Evolutionary conservation across 2,329 filamentous ascomycete species (phyloP).

Genomic region (Cryphonectria japonica): DNA sequence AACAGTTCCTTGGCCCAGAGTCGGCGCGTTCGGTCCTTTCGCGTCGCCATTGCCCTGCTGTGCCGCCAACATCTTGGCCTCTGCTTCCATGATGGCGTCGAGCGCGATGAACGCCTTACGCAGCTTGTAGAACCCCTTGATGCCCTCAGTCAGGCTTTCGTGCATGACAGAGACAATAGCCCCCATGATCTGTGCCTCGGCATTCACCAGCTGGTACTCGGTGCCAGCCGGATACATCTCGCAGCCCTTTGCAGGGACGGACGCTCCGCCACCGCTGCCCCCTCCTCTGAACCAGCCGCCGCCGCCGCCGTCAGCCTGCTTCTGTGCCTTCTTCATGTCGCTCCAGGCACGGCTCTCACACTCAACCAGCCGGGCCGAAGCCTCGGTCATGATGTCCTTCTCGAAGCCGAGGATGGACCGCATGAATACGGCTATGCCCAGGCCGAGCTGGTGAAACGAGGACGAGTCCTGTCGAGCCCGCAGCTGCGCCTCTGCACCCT

Average conservation of each 20-base stretch:
- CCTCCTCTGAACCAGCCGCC: conserved; percentile 35
- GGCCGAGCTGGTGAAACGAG: conserved; percentile 85
- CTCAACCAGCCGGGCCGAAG: conserved; percentile 70
- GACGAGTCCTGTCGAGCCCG: conserved; percentile 74
- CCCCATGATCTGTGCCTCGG: conserved; percentile 85
- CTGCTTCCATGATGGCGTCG: conserved; percentile 76
- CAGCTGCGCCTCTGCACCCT: conserved; percentile 76
- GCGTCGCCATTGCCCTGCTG: conserved; percentile 22
- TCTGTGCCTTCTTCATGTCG: conserved; percentile 76
- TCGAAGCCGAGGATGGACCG: conserved; percentile 87
- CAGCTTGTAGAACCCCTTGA: conserved; percentile 91
- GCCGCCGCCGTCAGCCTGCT: conserved; percentile 50
- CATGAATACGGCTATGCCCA: conserved; percentile 82
- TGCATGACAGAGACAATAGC: conserved; percentile 88
- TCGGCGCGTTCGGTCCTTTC: neutral
- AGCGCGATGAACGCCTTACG: conserved; percentile 86
- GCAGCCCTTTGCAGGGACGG: conserved; percentile 43
- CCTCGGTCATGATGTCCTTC: conserved; percentile 86
- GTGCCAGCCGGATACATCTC: conserved; percentile 78
- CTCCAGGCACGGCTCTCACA: conserved; percentile 78
- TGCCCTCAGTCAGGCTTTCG: conserved; percentile 87
- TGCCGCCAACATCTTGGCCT: conserved; percentile 55
- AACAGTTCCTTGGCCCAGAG: neutral
- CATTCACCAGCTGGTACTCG: conserved; percentile 83
- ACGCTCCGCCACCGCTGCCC: conserved; percentile 31